Evolutionary conservation across 768 basidiomycete genomes (phyloP).

Genomic region (Boletus sp.): DNA sequence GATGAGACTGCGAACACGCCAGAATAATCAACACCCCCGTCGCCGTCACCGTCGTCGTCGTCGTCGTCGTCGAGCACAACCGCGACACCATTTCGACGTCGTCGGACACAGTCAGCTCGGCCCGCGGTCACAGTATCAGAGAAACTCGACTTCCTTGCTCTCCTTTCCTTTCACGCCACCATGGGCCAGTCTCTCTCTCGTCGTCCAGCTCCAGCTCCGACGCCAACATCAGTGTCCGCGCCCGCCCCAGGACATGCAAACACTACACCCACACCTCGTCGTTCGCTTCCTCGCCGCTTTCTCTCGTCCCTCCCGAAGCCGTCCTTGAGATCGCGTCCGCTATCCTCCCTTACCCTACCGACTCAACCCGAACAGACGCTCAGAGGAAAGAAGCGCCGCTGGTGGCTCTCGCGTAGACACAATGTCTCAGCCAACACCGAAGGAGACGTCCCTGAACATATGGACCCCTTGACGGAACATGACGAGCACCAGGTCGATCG

Average conservation of each 20-base stretch:
- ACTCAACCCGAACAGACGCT: conserved; percentile 25
- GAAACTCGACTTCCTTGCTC: neutral
- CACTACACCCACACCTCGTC: conserved; percentile 1
- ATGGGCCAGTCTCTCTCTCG: conserved; percentile 35
- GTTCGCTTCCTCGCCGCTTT: conserved; percentile 35
- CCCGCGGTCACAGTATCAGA: neutral
- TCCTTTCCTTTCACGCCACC: conserved; percentile 3
- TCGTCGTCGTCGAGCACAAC: conserved; percentile 14
- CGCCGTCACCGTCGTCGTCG: neutral
- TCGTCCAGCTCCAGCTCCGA: conserved; percentile 10
- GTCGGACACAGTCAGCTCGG: neutral
- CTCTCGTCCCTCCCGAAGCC: conserved; percentile 30
- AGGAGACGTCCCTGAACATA: conserved; percentile 15
- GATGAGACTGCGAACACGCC: conserved; percentile 25
- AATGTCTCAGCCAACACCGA: conserved; percentile 9
- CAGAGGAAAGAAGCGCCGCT: conserved; percentile 26
- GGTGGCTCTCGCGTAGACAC: conserved; percentile 23
- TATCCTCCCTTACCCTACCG: conserved; percentile 17
- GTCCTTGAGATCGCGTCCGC: conserved; percentile 15
- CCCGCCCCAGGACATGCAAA: conserved; percentile 6
- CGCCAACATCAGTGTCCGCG: conserved; percentile 6
- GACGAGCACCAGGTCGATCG: conserved; percentile 29
- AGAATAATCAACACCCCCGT: conserved; percentile 21
- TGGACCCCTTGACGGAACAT: conserved; percentile 19
- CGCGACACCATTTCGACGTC: conserved; percentile 8